phyloP scores from a whole-genome alignment of 1,284 basidiomycete genomes.

The Vanrija pseudolonga region DNA sequence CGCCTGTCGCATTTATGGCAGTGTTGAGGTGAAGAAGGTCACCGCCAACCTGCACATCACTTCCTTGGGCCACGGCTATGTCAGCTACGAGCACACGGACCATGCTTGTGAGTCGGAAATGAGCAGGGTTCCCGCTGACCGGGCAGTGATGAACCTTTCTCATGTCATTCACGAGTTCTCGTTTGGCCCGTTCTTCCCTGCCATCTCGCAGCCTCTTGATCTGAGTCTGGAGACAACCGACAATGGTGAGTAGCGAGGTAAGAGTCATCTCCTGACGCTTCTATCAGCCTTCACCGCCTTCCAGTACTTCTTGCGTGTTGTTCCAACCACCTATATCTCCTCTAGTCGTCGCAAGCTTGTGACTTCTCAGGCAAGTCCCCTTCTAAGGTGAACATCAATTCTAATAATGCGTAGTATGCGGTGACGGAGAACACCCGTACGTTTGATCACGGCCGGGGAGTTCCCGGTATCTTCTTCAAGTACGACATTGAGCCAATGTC shows the following conservation, averaged over 20 bases:
- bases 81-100: constrained; percentile 79
- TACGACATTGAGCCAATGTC: constrained; percentile 90
- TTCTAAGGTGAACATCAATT: not conserved
- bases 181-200: constrained; percentile 93
- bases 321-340: constrained; percentile 88
- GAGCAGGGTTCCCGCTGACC: not conserved
- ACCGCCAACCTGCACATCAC: constrained; percentile 89
- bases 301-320: constrained; percentile 92
- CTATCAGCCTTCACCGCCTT: constrained; percentile 80
- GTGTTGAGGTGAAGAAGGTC: constrained; percentile 80
- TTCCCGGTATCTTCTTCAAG: constrained; percentile 94
- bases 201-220: constrained; percentile 91
- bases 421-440: constrained; percentile 87
- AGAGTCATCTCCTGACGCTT: not conserved
- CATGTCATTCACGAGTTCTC: constrained; percentile 96
- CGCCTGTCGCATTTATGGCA: constrained; percentile 82
- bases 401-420: constrained; percentile 66
- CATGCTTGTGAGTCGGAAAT: constrained; percentile 59
- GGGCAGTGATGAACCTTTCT: constrained; percentile 86
- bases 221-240: constrained; percentile 78
- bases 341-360: constrained; percentile 57
- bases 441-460: constrained; percentile 70
- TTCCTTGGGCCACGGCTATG: constrained; percentile 89
- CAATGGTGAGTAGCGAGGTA: constrained; percentile 59
- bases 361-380: constrained; percentile 59